phyloP scores from a whole-genome alignment of 129 eudicot species.

The Silybum marianum region DNA sequence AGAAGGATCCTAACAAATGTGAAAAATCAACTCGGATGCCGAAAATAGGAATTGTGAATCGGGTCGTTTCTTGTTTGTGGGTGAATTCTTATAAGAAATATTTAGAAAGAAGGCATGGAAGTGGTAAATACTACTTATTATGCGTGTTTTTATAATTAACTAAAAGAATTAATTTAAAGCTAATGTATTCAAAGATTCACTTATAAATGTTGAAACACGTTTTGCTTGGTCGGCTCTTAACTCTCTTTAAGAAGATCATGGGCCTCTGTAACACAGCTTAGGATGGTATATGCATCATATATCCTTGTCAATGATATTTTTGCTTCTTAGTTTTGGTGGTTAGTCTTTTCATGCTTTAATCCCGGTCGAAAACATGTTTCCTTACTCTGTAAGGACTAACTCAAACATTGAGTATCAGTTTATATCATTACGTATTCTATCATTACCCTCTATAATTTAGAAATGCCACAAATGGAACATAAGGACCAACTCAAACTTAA shows the following conservation, averaged over 20 bases:
- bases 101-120: neutral
- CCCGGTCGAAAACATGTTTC: neutral
- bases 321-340: neutral
- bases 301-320: neutral
- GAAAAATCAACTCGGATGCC: neutral
- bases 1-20: neutral
- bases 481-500: neutral
- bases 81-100: neutral
- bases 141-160: neutral
- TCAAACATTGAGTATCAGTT: neutral
- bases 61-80: neutral
- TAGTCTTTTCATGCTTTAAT: neutral
- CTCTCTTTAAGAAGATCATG: no score
- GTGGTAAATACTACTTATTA: neutral
- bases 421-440: no score
- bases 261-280: no score
- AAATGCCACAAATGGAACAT: neutral
- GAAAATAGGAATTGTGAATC: neutral
- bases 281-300: neutral
- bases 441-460: neutral
- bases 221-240: no score
- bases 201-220: neutral
- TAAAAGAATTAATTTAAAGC: neutral
- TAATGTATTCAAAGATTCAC: no score
- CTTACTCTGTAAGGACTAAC: neutral